Conservation (phyloP, 495 filamentous ascomycete genomes). For the Podospora fimiseda region DNA sequence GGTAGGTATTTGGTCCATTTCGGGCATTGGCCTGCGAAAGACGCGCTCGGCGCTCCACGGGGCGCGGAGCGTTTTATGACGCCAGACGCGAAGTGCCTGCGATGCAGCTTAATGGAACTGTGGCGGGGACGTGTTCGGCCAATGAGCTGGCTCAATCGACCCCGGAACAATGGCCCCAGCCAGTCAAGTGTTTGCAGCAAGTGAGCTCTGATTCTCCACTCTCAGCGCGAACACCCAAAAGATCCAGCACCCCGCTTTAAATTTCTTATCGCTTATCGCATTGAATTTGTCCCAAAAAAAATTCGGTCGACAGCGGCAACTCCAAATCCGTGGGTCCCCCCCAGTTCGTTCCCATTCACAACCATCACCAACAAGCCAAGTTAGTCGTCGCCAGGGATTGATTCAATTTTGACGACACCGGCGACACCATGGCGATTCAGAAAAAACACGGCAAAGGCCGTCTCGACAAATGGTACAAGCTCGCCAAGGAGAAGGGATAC, state of each 20-base stretch:
- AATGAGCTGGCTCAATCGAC: conserved; percentile 21
- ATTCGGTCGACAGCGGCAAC: conserved; percentile 1
- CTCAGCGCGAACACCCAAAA: too few species aligned
- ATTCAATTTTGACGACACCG: conserved; percentile 1
- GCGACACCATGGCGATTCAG: conserved; percentile 77
- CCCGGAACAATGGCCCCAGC: neutral
- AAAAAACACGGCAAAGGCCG: conserved; percentile 99
- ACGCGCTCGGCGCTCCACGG: conserved; percentile 20
- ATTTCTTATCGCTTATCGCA: conserved; percentile 26
- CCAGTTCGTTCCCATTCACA: neutral
- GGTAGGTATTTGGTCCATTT: neutral
- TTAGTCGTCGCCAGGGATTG: conserved; percentile 6
- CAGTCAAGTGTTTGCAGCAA: neutral
- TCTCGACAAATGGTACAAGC: conserved; percentile 85
- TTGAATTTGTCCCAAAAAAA: conserved; percentile 20
- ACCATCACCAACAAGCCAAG: too few species aligned
- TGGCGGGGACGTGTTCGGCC: conserved; percentile 20
- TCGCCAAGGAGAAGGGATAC: conserved; percentile 98
- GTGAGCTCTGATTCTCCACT: too few species aligned
- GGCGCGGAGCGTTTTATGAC: too few species aligned
- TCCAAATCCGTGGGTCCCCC: neutral
- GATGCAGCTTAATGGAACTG: conserved; percentile 5
- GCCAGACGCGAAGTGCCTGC: conserved; percentile 15
- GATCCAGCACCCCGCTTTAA: neutral
- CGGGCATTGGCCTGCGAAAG: neutral